phyloP scores from a whole-genome alignment of 2,329 filamentous ascomycete genomes.

The Colletotrichum paranaense region DNA sequence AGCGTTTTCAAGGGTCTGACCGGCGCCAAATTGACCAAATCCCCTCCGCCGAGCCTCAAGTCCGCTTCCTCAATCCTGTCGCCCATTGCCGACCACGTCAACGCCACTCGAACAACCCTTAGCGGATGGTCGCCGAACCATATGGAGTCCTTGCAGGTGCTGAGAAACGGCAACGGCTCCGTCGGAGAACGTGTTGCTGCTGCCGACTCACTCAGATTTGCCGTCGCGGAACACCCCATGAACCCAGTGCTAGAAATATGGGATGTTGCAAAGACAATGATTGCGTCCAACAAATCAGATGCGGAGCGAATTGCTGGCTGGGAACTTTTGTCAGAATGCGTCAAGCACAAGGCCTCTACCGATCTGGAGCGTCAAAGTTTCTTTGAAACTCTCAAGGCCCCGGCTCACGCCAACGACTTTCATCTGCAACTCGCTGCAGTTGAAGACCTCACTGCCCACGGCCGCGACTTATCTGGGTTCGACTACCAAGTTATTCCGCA shows the following conservation, averaged over 20 bases:
- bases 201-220: constrained; percentile 66
- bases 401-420: constrained; percentile 71
- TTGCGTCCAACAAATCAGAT: constrained; percentile 65
- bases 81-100: constrained; percentile 57
- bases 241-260: constrained; percentile 72
- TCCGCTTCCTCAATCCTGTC: constrained; percentile 49
- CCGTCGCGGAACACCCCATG: constrained; percentile 69
- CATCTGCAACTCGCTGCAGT: constrained; percentile 73
- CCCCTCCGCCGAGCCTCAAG: constrained; percentile 56
- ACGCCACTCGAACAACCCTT: constrained; percentile 52
- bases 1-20: constrained; percentile 74
- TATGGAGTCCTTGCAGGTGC: constrained; percentile 63
- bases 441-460: constrained; percentile 69
- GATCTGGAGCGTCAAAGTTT: constrained; percentile 75
- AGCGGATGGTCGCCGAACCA: constrained; percentile 63
- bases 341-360: constrained; percentile 71
- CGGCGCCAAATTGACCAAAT: constrained; percentile 64
- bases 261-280: constrained; percentile 74
- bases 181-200: constrained; percentile 66
- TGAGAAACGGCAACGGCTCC: constrained; percentile 59
- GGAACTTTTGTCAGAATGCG: constrained; percentile 74
- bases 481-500: constrained; percentile 75
- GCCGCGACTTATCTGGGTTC: constrained; percentile 73
- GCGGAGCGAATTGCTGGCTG: constrained; percentile 70
- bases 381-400: constrained; percentile 70